Conservation (phyloP, 2,329 filamentous ascomycete genomes). For the Fusarium lateritium region DNA sequence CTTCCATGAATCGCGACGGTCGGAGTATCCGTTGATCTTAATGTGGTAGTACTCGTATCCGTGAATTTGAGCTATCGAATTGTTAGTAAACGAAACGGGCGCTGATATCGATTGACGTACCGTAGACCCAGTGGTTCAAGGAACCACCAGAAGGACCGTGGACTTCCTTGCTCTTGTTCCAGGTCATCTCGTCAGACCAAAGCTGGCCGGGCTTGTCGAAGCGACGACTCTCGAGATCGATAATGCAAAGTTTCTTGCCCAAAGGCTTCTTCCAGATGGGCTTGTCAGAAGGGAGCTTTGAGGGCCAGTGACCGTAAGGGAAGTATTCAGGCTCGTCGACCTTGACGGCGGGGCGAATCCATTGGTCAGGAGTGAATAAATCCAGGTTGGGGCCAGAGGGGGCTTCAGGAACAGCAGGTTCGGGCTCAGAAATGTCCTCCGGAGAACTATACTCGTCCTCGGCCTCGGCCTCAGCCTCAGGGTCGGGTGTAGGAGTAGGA, state of each 20-base stretch:
- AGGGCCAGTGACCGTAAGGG: slow-evolving; percentile 54
- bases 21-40: slow-evolving; percentile 53
- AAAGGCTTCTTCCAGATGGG: slow-evolving; percentile 53
- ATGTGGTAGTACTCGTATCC: slow-evolving; percentile 64
- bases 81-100: slow-evolving; percentile 35
- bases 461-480: slow-evolving; percentile 1
- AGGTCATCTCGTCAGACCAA: slow-evolving; percentile 56
- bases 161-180: slow-evolving; percentile 53
- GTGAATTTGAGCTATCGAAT: slow-evolving; percentile 58
- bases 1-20: slow-evolving; percentile 63
- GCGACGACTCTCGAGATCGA: slow-evolving; percentile 60
- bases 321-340: slow-evolving; percentile 49
- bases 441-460: background rate
- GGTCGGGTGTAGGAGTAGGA: slow-evolving; percentile 4
- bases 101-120: slow-evolving; percentile 41
- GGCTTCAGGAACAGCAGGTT: slow-evolving; percentile 15
- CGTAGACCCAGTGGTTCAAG: slow-evolving; percentile 62
- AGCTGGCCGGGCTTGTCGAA: slow-evolving; percentile 56
- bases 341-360: slow-evolving; percentile 33
- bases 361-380: slow-evolving; percentile 28
- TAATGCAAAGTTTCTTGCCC: slow-evolving; percentile 60
- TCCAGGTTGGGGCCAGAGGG: slow-evolving; percentile 16
- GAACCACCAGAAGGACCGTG: slow-evolving; percentile 59
- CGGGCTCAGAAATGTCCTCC: background rate
- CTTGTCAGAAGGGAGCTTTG: slow-evolving; percentile 48